Percentiles rank a stretch among this genome's conserved stretches.
Conservation (phyloP, 2,329 filamentous ascomycete genomes). For the Trichoderma koningii region DNA sequence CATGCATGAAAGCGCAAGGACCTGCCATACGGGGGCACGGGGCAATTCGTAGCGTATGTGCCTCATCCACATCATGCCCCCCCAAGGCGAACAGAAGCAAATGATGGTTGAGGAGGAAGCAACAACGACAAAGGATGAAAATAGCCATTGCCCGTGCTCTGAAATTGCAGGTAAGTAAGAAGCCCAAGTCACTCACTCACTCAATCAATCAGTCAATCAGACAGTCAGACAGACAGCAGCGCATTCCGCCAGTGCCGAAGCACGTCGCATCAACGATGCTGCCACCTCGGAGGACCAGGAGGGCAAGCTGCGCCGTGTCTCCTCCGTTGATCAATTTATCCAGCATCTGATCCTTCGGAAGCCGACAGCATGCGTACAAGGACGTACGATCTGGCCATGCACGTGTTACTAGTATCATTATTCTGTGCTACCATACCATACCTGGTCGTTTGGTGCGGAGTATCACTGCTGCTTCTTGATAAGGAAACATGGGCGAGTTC, state of each 20-base stretch:
- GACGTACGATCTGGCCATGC: constrained; percentile 14
- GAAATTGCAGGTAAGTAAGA: neutral
- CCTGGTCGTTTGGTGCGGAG: too few species aligned
- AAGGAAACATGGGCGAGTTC: neutral
- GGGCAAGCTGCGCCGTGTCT: neutral
- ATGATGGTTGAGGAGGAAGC: neutral
- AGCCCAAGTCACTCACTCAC: too few species aligned
- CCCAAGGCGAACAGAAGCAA: neutral
- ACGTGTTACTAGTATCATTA: neutral
- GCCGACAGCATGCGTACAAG: neutral
- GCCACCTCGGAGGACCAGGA: neutral
- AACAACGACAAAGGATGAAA: neutral
- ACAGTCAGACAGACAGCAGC: constrained; percentile 1
- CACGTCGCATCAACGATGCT: neutral
- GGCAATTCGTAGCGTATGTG: neutral
- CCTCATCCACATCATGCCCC: constrained; percentile 8
- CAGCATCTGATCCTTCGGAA: constrained; percentile 18
- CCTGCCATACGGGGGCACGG: neutral
- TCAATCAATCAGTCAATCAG: too few species aligned
- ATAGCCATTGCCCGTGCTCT: neutral
- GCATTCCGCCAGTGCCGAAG: constrained; percentile 14
- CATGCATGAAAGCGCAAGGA: constrained; percentile 19
- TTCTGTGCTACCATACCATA: neutral
- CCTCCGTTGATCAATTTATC: neutral
- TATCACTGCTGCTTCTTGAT: neutral